Evolutionary conservation across 257 asterid species (phyloP), one percentile per base, ranked within the genome.

Genomic region (Jaltomata sinuosa): DNA sequence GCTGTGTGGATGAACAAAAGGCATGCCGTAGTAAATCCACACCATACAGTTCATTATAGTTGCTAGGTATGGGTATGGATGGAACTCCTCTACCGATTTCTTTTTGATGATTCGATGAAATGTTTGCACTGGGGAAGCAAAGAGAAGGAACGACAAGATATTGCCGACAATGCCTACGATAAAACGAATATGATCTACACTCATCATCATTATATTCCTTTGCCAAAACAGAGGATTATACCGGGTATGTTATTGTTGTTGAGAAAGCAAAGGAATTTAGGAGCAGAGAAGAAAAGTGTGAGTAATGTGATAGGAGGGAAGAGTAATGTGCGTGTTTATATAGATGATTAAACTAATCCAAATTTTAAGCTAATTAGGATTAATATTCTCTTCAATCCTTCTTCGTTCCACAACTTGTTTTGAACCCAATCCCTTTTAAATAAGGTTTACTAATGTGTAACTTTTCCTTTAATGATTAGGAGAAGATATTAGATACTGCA

Each of bases 1-100:
- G n/a, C n/a, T n/a, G n/a, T n/a, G n/a, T n/a, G n/a, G n/a, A n/a
- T n/a, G n/a, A n/a, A n/a, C n/a, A n/a, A n/a, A n/a, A n/a, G n/a
- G n/a, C n/a, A n/a, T n/a, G n/a, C n/a, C n/a, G n/a, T n/a, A n/a
- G n/a, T n/a, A n/a, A n/a, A n/a, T n/a, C n/a, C n/a, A n/a, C n/a
- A n/a, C n/a, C n/a, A n/a, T 3, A 79, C 98, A 95, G 83, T 92
- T 95, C 92, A 95, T 86, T 15, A 79, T 69, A 0, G 89, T 74
- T 0, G 92, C 89, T 1, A 92, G 31, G 85, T 93, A 94, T 1
- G 98, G 97, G 15, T 90, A 92, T 0, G 98, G 96, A 25, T 91
- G 96, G 84, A 92, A 95, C n/a, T 89, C 94, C 82, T 92, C 95
- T 0, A 92, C 88, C 64, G 86, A 82, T 79, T 89, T 93, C 0